Conservation (phyloP, 2,329 filamentous ascomycete genomes). For the Ophiocordyceps polyrhachis-furcata region DNA sequence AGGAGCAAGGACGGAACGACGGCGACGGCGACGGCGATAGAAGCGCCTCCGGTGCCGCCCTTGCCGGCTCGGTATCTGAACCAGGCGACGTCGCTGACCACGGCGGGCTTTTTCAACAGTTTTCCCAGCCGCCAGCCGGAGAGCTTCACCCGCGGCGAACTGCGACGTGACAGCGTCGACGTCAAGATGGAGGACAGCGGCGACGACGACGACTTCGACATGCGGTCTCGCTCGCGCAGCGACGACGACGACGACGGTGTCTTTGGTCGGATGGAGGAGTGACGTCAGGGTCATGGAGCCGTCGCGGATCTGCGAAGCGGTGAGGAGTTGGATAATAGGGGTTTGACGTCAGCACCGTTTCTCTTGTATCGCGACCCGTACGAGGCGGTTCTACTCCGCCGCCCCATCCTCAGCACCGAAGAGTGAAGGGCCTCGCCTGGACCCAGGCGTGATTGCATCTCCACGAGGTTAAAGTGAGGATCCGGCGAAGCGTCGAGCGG, state of each 20-base stretch:
- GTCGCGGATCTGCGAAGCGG: too few relatives aligned
- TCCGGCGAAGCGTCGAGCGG: constrained; percentile 44
- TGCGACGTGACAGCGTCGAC: constrained; percentile 31
- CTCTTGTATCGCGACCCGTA: constrained; percentile 30
- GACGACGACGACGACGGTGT: constrained; percentile 91
- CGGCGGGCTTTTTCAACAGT: constrained; percentile 43
- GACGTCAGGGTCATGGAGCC: constrained; percentile 13
- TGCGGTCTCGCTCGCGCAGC: constrained; percentile 42
- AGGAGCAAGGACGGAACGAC: constrained; percentile 53
- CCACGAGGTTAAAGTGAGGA: constrained; percentile 58
- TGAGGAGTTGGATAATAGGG: constrained; percentile 1
- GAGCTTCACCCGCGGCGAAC: constrained; percentile 44
- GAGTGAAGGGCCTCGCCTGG: constrained; percentile 33
- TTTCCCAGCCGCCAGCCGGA: constrained; percentile 41
- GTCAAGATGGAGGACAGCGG: constrained; percentile 54
- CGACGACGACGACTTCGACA: constrained; percentile 50
- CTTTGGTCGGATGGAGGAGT: constrained; percentile 94
- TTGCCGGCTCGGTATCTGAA: constrained; percentile 66
- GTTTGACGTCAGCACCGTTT: constrained; percentile 12
- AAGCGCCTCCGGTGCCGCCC: constrained; percentile 75
- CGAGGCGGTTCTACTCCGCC: constrained; percentile 43
- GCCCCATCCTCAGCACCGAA: constrained; percentile 45
- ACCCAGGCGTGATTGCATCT: constrained; percentile 22
- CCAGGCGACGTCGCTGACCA: constrained; percentile 35
- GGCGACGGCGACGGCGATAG: constrained; percentile 37